phyloP scores from a whole-genome alignment of 495 filamentous ascomycete species.

The Hypoxylon perforatum region DNA sequence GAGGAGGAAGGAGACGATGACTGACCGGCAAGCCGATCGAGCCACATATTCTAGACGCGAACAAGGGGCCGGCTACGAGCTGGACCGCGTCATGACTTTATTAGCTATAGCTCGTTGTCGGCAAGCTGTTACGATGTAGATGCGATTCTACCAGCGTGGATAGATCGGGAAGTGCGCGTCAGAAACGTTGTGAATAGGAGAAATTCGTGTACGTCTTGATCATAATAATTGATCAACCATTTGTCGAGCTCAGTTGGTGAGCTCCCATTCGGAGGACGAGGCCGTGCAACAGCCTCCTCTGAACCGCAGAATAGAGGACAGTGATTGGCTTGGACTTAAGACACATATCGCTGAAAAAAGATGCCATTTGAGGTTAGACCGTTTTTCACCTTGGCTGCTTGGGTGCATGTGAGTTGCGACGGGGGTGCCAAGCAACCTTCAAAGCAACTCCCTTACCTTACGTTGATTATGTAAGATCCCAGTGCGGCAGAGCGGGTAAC shows the following conservation, averaged over 20 bases:
- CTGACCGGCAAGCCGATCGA: constrained; percentile 84
- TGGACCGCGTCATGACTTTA: constrained; percentile 31
- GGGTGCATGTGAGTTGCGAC: no score
- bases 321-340: constrained; percentile 35
- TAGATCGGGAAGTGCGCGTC: background rate
- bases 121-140: constrained; percentile 6
- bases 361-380: constrained; percentile 29
- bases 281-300: constrained; percentile 41
- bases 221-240: constrained; percentile 4
- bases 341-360: constrained; percentile 33
- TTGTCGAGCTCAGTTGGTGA: constrained; percentile 17
- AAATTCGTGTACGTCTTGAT: background rate
- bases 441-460: no score
- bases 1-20: constrained; percentile 68
- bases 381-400: background rate
- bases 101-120: constrained; percentile 9
- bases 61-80: constrained; percentile 26
- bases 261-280: constrained; percentile 21
- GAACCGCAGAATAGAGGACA: constrained; percentile 5
- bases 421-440: no score
- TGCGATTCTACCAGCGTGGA: background rate
- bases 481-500: no score
- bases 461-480: no score
- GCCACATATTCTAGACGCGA: constrained; percentile 73
- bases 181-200: background rate